These are phyloP conservation scores for Phaeosphaeriaceae sp. DNA, from an alignment of 2,329 filamentous ascomycete species.

Conservation along the genomic window DNA sequence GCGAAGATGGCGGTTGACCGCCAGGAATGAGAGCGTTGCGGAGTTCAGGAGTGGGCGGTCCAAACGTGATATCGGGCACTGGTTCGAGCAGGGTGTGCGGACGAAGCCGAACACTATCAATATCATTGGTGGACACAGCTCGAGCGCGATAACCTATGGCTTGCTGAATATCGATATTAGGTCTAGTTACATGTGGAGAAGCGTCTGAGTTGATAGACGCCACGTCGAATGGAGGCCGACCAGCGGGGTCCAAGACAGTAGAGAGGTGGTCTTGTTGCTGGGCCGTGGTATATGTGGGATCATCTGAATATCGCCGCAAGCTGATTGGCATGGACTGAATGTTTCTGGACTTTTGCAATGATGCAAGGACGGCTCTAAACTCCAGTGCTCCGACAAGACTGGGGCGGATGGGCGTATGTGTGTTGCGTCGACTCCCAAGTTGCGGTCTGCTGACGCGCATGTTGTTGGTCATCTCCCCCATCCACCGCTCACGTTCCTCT, in stretches of 20 bases:
- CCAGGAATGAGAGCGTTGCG: conserved; percentile 8
- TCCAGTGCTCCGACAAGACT: conserved; percentile 93
- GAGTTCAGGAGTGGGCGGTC: conserved; percentile 42
- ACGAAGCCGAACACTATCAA: conserved; percentile 55
- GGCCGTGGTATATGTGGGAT: conserved; percentile 55
- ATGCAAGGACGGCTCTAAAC: conserved; percentile 89
- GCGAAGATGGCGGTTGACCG: conserved; percentile 42
- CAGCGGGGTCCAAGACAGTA: conserved; percentile 55
- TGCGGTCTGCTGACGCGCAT: conserved; percentile 84
- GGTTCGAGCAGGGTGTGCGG: conserved; percentile 37
- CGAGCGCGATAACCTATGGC: conserved; percentile 47
- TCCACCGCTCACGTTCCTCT: conserved; percentile 66
- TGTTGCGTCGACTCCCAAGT: conserved; percentile 70
- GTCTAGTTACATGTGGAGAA: conserved; percentile 31
- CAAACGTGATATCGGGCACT: conserved; percentile 46
- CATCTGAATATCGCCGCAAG: conserved; percentile 72
- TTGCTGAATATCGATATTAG: conserved; percentile 38
- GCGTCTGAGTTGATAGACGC: conserved; percentile 21
- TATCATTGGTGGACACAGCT: conserved; percentile 67
- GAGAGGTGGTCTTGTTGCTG: conserved; percentile 57
- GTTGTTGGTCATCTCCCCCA: conserved; percentile 86
- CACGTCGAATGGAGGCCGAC: conserved; percentile 46
- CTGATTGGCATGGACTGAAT: conserved; percentile 73
- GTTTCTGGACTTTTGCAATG: conserved; percentile 81
- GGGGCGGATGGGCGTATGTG: conserved; percentile 84